Percentiles rank a stretch among this genome's conserved stretches.
Evolutionary conservation across 2,329 filamentous ascomycete genomes (phyloP).

Genomic region (Penicillium olsonii): DNA sequence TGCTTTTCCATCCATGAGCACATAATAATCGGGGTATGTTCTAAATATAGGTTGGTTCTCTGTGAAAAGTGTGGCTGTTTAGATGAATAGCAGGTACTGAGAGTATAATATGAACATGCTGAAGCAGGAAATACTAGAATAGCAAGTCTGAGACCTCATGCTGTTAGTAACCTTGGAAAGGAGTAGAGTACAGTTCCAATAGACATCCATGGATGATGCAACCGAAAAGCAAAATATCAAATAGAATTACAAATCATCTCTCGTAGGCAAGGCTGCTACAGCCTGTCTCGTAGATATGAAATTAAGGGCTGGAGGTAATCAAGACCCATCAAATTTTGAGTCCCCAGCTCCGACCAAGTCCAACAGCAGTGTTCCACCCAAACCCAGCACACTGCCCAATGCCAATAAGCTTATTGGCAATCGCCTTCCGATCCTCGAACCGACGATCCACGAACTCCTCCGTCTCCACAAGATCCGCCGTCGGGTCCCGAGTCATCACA

Average conservation of each 20-base stretch:
- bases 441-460: constrained; percentile 76
- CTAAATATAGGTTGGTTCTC: no score
- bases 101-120: no score
- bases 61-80: no score
- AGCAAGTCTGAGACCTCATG: constrained; percentile 1
- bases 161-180: constrained; percentile 5
- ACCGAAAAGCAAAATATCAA: not conserved
- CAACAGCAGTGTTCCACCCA: constrained; percentile 73
- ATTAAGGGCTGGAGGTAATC: not conserved
- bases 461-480: constrained; percentile 72
- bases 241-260: constrained; percentile 6
- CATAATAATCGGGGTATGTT: no score
- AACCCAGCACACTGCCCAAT: constrained; percentile 80
- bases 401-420: constrained; percentile 64
- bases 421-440: constrained; percentile 65
- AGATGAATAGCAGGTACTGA: no score
- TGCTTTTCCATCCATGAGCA: not conserved
- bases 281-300: not conserved
- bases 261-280: not conserved
- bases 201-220: no score
- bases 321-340: constrained; percentile 65
- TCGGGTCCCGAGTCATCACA: constrained; percentile 90
- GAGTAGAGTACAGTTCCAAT: constrained; percentile 8
- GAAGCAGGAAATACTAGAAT: not conserved
- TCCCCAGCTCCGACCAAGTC: constrained; percentile 85